Evolutionary conservation across 768 basidiomycete species (phyloP).

Genomic region (Boletus vinaceobasis): DNA sequence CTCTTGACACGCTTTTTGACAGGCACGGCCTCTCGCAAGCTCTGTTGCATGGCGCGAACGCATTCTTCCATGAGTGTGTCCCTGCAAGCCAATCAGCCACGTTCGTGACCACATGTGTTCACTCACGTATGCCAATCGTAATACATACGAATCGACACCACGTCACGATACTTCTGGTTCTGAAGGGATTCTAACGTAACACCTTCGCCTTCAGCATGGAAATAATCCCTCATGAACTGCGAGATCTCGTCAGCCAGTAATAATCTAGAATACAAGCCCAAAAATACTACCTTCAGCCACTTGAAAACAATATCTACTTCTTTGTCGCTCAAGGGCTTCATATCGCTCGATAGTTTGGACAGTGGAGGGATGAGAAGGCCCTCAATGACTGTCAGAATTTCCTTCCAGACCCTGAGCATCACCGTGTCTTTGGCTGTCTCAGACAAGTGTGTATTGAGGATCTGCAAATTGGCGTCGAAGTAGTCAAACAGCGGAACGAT

Average conservation of each 20-base stretch:
- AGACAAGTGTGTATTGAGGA: slow-evolving; percentile 84
- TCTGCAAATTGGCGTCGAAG: slow-evolving; percentile 89
- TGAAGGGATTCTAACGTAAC: slow-evolving; percentile 82
- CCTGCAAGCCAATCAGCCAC: slow-evolving; percentile 34
- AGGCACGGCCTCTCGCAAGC: slow-evolving; percentile 66
- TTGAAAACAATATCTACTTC: slow-evolving; percentile 99
- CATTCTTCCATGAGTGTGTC: slow-evolving; percentile 92
- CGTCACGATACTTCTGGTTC: slow-evolving; percentile 92
- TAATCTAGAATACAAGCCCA: neutral
- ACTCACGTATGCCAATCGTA: slow-evolving; percentile 94
- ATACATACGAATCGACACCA: slow-evolving; percentile 86
- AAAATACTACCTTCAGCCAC: slow-evolving; percentile 76
- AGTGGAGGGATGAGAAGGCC: slow-evolving; percentile 87
- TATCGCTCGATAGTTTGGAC: slow-evolving; percentile 78
- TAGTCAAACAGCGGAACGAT: slow-evolving; percentile 93
- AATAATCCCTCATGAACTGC: slow-evolving; percentile 92
- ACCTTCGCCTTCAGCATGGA: slow-evolving; percentile 91
- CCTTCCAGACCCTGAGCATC: slow-evolving; percentile 95
- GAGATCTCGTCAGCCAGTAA: neutral
- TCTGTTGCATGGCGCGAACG: slow-evolving; percentile 92
- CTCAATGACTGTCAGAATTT: slow-evolving; percentile 83
- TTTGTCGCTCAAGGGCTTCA: slow-evolving; percentile 91
- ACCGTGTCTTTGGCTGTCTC: slow-evolving; percentile 86
- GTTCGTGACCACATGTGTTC: neutral
- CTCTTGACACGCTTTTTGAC: slow-evolving; percentile 90